A percentile compares a stretch with the other conserved stretches of the same genome.
phyloP scores from a whole-genome alignment of 768 basidiomycete species.

The Boletus insuetus region DNA sequence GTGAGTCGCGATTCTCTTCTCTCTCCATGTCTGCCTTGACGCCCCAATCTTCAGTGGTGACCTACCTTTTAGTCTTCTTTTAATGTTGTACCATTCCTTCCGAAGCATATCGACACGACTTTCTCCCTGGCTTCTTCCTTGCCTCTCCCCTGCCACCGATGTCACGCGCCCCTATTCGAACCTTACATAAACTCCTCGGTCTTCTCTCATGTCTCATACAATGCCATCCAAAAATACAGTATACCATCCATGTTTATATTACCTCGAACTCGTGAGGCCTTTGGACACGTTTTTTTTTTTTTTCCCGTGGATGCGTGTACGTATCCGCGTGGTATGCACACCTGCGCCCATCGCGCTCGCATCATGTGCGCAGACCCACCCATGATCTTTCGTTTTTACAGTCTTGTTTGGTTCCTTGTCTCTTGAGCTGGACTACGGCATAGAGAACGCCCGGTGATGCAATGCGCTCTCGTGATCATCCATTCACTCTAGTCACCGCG shows the following conservation, averaged over 20 bases:
- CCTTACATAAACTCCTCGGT: not conserved
- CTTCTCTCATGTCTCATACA: not conserved
- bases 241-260: conserved; percentile 1
- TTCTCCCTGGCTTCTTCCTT: not conserved
- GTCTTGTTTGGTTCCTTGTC: no score
- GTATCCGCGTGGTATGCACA: no score
- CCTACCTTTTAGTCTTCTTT: not conserved
- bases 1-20: conserved; percentile 5
- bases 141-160: not conserved
- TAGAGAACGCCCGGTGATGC: no score
- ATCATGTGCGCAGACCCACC: no score
- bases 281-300: no score
- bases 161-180: not conserved
- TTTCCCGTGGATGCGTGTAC: no score
- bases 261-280: no score
- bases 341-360: no score
- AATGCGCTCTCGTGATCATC: no score
- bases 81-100: conserved; percentile 10
- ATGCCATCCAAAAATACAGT: not conserved
- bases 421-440: no score
- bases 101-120: not conserved
- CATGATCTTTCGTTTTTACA: no score
- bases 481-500: no score
- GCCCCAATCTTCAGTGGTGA: not conserved
- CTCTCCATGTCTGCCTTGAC: conserved; percentile 1